Percentiles rank a stretch among this genome's conserved stretches.
Evolutionary conservation across 768 basidiomycete genomes (phyloP).

Genomic region (Pleurotus cornucopiae): DNA sequence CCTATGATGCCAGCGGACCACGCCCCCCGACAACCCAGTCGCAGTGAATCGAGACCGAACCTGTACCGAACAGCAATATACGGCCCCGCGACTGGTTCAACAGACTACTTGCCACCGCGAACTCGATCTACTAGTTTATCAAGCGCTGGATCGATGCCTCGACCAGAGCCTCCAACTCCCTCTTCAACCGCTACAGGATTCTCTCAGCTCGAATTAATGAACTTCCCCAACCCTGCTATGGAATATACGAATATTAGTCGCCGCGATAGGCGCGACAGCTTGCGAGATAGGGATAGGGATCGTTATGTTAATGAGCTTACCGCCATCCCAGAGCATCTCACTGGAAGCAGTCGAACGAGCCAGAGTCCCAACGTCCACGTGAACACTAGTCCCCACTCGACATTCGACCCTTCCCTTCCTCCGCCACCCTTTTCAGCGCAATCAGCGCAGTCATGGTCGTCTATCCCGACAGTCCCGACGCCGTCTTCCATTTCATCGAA

Average conservation of each 20-base stretch:
- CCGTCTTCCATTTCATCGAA: neutral
- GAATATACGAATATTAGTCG: slow-evolving; percentile 2
- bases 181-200: slow-evolving; percentile 8
- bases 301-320: slow-evolving; percentile 4
- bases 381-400: neutral
- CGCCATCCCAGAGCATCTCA: slow-evolving; percentile 5
- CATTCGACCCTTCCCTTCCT: slow-evolving; percentile 1
- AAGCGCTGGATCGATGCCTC: neutral
- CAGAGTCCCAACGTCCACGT: neutral
- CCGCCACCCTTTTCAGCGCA: slow-evolving; percentile 2
- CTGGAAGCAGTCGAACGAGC: slow-evolving; percentile 3
- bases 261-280: neutral
- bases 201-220: slow-evolving; percentile 10
- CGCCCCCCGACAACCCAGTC: neutral
- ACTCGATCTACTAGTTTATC: slow-evolving; percentile 3
- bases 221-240: slow-evolving; percentile 9
- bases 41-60: neutral
- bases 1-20: neutral
- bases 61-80: neutral
- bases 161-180: slow-evolving; percentile 1
- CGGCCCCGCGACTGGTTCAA: neutral
- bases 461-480: slow-evolving; percentile 5
- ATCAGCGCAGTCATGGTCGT: neutral
- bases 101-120: neutral
- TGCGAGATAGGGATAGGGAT: slow-evolving; percentile 7